Conservation (phyloP, 2,329 filamentous ascomycete species). For the Cordyceps tenuipes region DNA sequence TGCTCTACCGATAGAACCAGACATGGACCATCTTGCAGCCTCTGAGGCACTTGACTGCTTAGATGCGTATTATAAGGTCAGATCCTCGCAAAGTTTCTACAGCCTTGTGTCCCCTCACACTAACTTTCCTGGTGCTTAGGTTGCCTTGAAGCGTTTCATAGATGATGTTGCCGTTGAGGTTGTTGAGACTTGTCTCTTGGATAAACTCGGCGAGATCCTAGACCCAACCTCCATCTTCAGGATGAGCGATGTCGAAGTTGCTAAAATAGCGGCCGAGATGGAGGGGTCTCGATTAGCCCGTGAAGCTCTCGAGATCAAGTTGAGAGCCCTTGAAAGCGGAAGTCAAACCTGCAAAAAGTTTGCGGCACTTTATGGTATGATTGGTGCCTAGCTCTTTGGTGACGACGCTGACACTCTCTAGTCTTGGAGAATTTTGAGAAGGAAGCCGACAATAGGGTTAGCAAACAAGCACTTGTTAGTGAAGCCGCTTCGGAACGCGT, state of each 20-base stretch:
- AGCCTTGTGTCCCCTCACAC: neutral
- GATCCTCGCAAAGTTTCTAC: neutral
- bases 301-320: neutral
- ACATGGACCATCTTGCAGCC: slow-evolving; percentile 24
- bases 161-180: slow-evolving; percentile 20
- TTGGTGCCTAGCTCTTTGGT: no score
- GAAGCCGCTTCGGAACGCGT: no score
- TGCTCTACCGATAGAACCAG: neutral
- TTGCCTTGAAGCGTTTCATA: slow-evolving; percentile 16
- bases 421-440: neutral
- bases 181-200: slow-evolving; percentile 17
- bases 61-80: slow-evolving; percentile 34
- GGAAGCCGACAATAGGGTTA: no score
- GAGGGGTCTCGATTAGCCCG: slow-evolving; percentile 1
- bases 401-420: neutral
- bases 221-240: slow-evolving; percentile 14
- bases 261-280: slow-evolving; percentile 17
- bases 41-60: slow-evolving; percentile 29
- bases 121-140: slow-evolving; percentile 8
- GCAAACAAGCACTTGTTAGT: no score
- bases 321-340: neutral
- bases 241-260: slow-evolving; percentile 16
- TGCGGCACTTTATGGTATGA: neutral
- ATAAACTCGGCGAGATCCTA: slow-evolving; percentile 16
- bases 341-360: slow-evolving; percentile 1